Evolutionary conservation across 2,329 filamentous ascomycete genomes (phyloP), one percentile per base, ranked within the genome.

Genomic region (Clonostachys sp.): DNA sequence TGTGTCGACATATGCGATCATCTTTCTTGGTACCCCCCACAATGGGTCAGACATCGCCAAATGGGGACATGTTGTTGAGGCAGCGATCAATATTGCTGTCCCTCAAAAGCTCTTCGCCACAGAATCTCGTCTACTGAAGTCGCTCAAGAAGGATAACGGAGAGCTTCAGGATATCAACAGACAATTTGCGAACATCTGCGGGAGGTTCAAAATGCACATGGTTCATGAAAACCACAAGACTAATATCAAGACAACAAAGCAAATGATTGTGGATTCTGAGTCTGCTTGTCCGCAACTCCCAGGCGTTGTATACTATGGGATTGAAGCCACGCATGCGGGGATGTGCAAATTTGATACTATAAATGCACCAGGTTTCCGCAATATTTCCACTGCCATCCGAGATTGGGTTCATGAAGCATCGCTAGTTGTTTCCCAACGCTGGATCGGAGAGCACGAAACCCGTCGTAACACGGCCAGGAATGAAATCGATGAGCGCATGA

Each of bases 1-100:
- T 54, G 77, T 89, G 9, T 89, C 85, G 1, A 91, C 87, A 0
- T 91, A 84, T 57, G 87, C 83, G 18, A 80, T 91, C 48, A 73
- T 91, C 35, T 91, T 91, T 61, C 73, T 91, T 30, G 87, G 87
- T 12, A 91, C 87, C 12, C 87, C 87, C 6, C 87, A 91, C 61
- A 80, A 76, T 16, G 87, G 86, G 9, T 82, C 85, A 2, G 83
- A 84, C 51, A 66, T 84, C 3, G 86, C 86, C 2, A 77, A 79
- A 55, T 89, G 85, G 84, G 86, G 81, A 0, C 66, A 77, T 10
- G 68, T 86, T 46, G 67, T 90, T 34, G 84, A 90, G 63, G 78
- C 75, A 52, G 86, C 90, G 71, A 81, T 82, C 45, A 76, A 78
- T 45, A 77, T 78, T 1, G 73, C 88, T 13, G 61, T 88, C 12